Evolutionary conservation across 208 protist species (phyloP).

Genomic region (Zelonia costaricensis): DNA sequence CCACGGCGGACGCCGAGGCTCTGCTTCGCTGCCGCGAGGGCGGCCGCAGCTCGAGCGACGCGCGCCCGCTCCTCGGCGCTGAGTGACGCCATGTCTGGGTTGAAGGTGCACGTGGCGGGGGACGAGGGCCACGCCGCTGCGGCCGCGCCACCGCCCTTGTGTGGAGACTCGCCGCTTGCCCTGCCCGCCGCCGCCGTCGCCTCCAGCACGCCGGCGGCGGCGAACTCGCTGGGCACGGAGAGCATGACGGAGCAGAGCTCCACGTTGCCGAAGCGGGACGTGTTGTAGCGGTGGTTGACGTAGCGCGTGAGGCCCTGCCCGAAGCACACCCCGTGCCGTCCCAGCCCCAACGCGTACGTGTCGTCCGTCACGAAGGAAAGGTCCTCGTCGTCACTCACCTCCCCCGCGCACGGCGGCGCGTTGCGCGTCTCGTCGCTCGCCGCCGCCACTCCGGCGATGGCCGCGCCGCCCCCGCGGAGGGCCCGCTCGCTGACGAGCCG

Average conservation of each 20-base stretch:
- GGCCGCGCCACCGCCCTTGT: not conserved
- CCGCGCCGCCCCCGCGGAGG: not conserved
- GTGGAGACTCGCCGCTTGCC: not conserved
- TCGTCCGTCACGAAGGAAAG: slow-evolving; percentile 58
- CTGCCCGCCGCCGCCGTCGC: not conserved
- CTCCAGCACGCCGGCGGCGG: not conserved
- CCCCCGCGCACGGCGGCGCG: no score
- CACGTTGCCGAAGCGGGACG: slow-evolving; percentile 80
- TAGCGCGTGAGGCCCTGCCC: slow-evolving; percentile 81
- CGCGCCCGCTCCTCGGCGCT: not conserved
- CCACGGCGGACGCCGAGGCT: no score
- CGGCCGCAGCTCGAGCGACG: no score
- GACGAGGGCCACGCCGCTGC: no score
- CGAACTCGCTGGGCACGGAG: slow-evolving; percentile 64
- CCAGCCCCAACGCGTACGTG: slow-evolving; percentile 84
- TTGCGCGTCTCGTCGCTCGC: no score
- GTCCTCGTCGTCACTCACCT: slow-evolving; percentile 40
- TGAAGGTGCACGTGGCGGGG: no score
- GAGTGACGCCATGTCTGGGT: not conserved
- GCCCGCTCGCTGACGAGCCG: slow-evolving; percentile 15
- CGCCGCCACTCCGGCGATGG: not conserved
- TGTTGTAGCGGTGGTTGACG: slow-evolving; percentile 90
- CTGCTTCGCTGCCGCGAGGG: no score
- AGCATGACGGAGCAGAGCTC: slow-evolving; percentile 86
- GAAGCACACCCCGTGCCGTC: slow-evolving; percentile 69